phyloP scores from a whole-genome alignment of 2,329 filamentous ascomycete species.

The Pseudogymnoascus sp. region DNA sequence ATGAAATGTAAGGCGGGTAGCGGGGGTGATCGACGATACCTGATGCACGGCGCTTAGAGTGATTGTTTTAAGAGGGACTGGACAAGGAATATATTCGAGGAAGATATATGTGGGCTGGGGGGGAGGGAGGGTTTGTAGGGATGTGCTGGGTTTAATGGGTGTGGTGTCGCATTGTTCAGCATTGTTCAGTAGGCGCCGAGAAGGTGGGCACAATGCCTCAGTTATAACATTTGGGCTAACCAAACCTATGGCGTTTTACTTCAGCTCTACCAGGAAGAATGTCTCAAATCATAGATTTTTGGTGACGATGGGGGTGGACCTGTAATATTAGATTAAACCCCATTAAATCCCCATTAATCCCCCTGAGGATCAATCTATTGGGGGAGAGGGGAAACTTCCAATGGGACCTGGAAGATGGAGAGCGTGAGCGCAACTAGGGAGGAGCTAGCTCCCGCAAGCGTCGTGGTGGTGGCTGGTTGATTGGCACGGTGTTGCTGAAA shows the following conservation, averaged over 20 bases:
- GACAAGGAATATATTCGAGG: conserved; percentile 5
- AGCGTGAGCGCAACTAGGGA: neutral
- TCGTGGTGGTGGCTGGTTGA: neutral
- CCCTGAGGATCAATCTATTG: neutral
- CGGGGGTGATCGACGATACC: conserved; percentile 1
- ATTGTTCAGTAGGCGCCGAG: neutral
- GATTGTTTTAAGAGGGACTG: conserved; percentile 4
- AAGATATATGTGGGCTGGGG: conserved; percentile 3
- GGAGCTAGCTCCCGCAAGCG: neutral
- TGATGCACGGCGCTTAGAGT: conserved; percentile 3
- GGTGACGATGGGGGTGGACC: neutral
- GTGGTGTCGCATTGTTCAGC: neutral
- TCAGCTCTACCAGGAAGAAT: conserved; percentile 4
- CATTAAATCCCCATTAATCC: neutral
- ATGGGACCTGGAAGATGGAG: neutral
- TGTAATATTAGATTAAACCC: conserved; percentile 4
- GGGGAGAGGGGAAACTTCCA: neutral
- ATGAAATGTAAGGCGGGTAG: conserved; percentile 2
- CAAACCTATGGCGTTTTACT: neutral
- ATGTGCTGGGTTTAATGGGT: neutral
- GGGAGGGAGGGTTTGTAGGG: neutral
- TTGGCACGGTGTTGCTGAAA: neutral
- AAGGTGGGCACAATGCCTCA: conserved; percentile 3
- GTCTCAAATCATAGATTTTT: neutral
- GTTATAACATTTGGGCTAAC: conserved; percentile 5